phyloP scores from a whole-genome alignment of 2,329 filamentous ascomycete genomes.

The Aspergillus amoenus region DNA sequence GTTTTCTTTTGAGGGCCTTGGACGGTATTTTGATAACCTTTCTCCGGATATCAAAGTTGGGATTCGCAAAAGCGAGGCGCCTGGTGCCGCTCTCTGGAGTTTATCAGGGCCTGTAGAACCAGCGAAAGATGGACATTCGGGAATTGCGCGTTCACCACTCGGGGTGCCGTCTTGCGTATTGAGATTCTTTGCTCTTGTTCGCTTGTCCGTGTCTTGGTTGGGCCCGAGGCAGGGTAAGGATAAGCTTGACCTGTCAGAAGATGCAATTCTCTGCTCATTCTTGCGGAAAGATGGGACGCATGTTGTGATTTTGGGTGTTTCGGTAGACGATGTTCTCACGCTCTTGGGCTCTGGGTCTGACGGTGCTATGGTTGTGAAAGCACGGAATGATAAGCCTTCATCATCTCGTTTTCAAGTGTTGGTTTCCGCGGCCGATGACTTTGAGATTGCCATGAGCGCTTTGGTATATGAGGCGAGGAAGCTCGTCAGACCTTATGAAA shows the following conservation, averaged over 20 bases:
- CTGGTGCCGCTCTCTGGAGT: conserved; percentile 41
- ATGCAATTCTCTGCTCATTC: conserved; percentile 77
- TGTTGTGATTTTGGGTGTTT: conserved; percentile 75
- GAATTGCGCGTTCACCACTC: conserved; percentile 56
- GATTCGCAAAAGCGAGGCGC: conserved; percentile 40
- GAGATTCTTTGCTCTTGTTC: conserved; percentile 80
- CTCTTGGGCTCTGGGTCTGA: conserved; percentile 64
- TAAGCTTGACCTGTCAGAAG: conserved; percentile 68
- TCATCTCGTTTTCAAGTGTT: conserved; percentile 62
- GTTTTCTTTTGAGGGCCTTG: conserved; percentile 20
- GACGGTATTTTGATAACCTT: conserved; percentile 36
- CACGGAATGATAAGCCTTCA: conserved; percentile 66
- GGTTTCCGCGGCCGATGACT: conserved; percentile 67
- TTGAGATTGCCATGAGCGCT: conserved; percentile 74
- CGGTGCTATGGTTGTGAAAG: conserved; percentile 68
- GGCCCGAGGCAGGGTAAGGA: conserved; percentile 79
- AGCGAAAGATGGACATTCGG: conserved; percentile 56
- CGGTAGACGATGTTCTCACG: conserved; percentile 68
- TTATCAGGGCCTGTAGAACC: conserved; percentile 60
- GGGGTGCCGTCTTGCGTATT: conserved; percentile 64
- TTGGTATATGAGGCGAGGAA: conserved; percentile 85
- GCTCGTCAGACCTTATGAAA: conserved; percentile 46
- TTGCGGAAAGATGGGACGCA: conserved; percentile 69
- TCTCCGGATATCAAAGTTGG: conserved; percentile 34
- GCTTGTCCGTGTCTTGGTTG: conserved; percentile 80